These are phyloP conservation scores for Arxiozyma heterogenica DNA, from an alignment of 1,139 yeast genomes.

Conservation along the genomic window DNA sequence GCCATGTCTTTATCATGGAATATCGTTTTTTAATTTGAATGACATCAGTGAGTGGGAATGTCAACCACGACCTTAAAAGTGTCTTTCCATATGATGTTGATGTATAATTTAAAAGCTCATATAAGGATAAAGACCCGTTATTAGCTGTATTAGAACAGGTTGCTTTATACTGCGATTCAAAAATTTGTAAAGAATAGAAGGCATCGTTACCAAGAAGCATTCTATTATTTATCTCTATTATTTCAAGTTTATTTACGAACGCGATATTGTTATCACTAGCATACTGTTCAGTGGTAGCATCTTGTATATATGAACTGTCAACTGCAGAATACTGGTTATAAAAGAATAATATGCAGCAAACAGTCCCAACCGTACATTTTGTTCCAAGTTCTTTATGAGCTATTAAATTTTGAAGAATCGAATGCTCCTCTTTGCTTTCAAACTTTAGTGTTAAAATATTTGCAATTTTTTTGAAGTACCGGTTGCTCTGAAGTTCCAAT, in stretches of 20 bases:
- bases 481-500: conserved; percentile 10
- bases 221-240: conserved; percentile 10
- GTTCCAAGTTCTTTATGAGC: neutral
- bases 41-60: conserved; percentile 30
- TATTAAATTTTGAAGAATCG: conserved; percentile 7
- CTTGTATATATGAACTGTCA: neutral
- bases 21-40: conserved; percentile 27
- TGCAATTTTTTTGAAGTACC: conserved; percentile 7
- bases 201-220: conserved; percentile 35
- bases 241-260: neutral
- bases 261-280: neutral
- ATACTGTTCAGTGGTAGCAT: neutral
- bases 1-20: conserved; percentile 24
- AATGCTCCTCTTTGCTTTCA: conserved; percentile 2
- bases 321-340: conserved; percentile 1
- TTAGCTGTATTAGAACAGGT: conserved; percentile 13
- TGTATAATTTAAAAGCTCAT: conserved; percentile 26
- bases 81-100: conserved; percentile 29
- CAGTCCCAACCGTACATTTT: conserved; percentile 8
- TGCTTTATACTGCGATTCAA: conserved; percentile 15
- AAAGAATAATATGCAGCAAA: conserved; percentile 8
- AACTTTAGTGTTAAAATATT: conserved; percentile 2
- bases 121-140: conserved; percentile 18
- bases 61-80: conserved; percentile 31
- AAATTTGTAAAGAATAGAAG: conserved; percentile 29